These are phyloP conservation scores for Echinosophora koreensis DNA, from an alignment of 306 rosid species.

Conservation along the genomic window DNA sequence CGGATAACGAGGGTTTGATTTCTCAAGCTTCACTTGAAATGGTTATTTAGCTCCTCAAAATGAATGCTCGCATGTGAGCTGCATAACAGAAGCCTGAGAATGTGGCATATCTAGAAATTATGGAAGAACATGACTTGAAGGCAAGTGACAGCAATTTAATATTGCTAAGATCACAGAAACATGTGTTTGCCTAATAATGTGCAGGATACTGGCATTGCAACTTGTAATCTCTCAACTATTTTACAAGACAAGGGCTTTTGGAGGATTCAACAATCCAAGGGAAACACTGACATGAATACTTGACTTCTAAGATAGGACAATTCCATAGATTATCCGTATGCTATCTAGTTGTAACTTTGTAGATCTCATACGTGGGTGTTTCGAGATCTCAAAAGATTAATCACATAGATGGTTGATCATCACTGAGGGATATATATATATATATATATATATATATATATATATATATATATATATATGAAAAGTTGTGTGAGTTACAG, in stretches of 20 bases:
- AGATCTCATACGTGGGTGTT: background rate
- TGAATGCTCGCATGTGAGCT: conserved; percentile 49
- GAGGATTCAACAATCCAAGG: background rate
- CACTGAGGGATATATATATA: too few relatives aligned
- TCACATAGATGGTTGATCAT: background rate
- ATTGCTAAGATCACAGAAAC: background rate
- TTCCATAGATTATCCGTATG: conserved; percentile 8
- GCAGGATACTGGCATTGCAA: conserved; percentile 4
- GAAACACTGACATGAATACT: background rate
- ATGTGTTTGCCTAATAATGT: conserved; percentile 16
- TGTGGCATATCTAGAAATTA: conserved; percentile 25
- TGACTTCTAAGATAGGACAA: conserved; percentile 12
- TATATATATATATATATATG: too few relatives aligned
- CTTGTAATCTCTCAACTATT: background rate
- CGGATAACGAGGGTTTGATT: conserved; percentile 36
- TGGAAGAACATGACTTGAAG: conserved; percentile 33
- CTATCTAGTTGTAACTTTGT: background rate
- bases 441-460: too few relatives aligned
- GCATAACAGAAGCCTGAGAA: conserved; percentile 33
- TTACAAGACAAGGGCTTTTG: background rate
- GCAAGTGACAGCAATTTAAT: conserved; percentile 22
- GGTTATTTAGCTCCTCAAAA: conserved; percentile 21
- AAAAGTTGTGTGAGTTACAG: too few relatives aligned
- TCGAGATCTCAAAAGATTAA: background rate
- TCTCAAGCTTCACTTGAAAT: conserved; percentile 21